Conservation (phyloP, 305 asterid genomes). For the Striga hermonthica region DNA sequence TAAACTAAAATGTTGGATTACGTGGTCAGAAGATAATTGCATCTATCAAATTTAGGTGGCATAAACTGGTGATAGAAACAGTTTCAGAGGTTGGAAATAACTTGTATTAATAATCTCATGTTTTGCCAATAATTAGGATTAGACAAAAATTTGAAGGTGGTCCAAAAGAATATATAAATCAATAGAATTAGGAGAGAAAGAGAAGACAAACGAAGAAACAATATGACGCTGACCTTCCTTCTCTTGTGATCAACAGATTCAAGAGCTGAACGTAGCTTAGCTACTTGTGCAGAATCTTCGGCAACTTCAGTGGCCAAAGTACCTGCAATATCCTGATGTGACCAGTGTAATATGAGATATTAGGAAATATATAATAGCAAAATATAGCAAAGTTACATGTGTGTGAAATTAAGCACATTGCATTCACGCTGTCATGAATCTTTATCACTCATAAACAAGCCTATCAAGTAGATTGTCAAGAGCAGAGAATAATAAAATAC, state of each 20-base stretch:
- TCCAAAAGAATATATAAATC: not conserved
- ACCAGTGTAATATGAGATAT: slow-evolving; percentile 27
- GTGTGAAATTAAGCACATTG: slow-evolving; percentile 21
- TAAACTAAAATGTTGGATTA: not conserved
- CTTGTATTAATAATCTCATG: not conserved
- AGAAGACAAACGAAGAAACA: slow-evolving; percentile 13
- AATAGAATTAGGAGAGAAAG: slow-evolving; percentile 1
- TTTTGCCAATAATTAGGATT: slow-evolving; percentile 7
- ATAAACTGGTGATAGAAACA: slow-evolving; percentile 3
- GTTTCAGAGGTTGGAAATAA: slow-evolving; percentile 14
- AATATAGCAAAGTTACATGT: slow-evolving; percentile 4
- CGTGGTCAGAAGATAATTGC: not conserved
- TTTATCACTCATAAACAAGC: slow-evolving; percentile 1
- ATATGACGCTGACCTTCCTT: slow-evolving; percentile 63
- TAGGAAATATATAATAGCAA: slow-evolving; percentile 12
- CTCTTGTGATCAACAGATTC: slow-evolving; percentile 99
- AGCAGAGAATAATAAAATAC: slow-evolving; percentile 8
- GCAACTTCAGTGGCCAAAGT: slow-evolving; percentile 97
- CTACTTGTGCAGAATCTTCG: slow-evolving; percentile 85
- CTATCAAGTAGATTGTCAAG: slow-evolving; percentile 8
- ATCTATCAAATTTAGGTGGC: not conserved
- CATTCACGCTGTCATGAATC: slow-evolving; percentile 9
- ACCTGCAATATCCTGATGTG: slow-evolving; percentile 88
- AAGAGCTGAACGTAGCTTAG: slow-evolving; percentile 95
- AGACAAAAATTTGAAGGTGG: not conserved